These are phyloP conservation scores for Sphaerostilbella broomeana DNA, from an alignment of 2,329 filamentous ascomycete genomes.

Conservation along the genomic window DNA sequence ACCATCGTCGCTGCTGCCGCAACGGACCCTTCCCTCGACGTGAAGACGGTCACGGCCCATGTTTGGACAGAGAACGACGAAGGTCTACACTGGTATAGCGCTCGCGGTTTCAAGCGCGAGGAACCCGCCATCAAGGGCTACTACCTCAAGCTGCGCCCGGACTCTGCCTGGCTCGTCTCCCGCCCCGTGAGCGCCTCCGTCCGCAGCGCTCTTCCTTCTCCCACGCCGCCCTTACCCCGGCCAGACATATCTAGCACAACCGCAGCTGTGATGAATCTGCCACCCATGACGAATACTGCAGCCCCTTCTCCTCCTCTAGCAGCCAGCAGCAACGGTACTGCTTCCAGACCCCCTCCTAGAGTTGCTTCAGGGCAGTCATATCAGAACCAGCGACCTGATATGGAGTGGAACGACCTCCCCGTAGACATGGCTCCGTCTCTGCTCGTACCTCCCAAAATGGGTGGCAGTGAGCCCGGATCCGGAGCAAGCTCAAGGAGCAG, in stretches of 20 bases:
- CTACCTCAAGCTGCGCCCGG: constrained; percentile 55
- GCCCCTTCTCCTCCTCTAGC: constrained; percentile 1
- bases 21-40: constrained; percentile 30
- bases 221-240: constrained; percentile 12
- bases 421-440: constrained; percentile 46
- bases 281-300: constrained; percentile 18
- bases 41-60: constrained; percentile 51
- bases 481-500: constrained; percentile 50
- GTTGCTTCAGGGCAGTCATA: constrained; percentile 39
- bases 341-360: constrained; percentile 19
- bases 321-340: constrained; percentile 16
- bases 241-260: constrained; percentile 22
- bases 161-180: constrained; percentile 54
- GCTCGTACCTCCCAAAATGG: constrained; percentile 23
- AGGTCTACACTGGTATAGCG: constrained; percentile 55
- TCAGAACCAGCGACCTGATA: constrained; percentile 52
- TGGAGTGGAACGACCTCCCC: constrained; percentile 61
- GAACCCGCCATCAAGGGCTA: constrained; percentile 48
- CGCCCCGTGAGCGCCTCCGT: constrained; percentile 33
- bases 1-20: constrained; percentile 39
- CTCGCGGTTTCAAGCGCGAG: constrained; percentile 48
- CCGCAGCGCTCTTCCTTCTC: constrained; percentile 18
- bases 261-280: constrained; percentile 27
- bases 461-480: constrained; percentile 29
- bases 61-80: constrained; percentile 63